Conservation (phyloP, 768 basidiomycete species). For the Psilocybe tampanensis region DNA sequence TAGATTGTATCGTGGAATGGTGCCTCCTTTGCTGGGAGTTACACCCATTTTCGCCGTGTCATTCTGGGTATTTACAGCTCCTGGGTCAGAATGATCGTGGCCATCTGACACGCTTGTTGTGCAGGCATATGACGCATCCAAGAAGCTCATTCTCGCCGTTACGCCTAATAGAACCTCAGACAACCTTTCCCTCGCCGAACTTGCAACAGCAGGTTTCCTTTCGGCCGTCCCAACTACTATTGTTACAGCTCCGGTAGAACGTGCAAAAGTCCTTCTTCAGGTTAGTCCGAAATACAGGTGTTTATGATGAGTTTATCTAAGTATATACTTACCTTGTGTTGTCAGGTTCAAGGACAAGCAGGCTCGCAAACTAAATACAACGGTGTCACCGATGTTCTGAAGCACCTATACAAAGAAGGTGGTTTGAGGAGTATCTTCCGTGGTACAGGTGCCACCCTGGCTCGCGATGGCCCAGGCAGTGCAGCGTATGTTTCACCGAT, state of each 20-base stretch:
- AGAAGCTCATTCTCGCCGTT: constrained; percentile 73
- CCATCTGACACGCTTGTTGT: constrained; percentile 1
- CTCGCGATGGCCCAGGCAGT: constrained; percentile 94
- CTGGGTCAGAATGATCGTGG: not conserved
- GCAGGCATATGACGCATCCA: constrained; percentile 93
- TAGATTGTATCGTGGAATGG: constrained; percentile 90
- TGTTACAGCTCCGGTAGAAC: constrained; percentile 93
- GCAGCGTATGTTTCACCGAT: constrained; percentile 73
- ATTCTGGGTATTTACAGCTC: constrained; percentile 74
- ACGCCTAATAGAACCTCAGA: constrained; percentile 79
- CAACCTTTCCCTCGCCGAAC: constrained; percentile 70
- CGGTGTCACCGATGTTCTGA: constrained; percentile 90
- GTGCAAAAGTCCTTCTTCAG: constrained; percentile 95
- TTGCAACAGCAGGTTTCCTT: constrained; percentile 92
- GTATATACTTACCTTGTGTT: constrained; percentile 8
- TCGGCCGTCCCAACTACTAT: constrained; percentile 92
- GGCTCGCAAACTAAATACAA: constrained; percentile 73
- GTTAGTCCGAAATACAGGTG: constrained; percentile 36
- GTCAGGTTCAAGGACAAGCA: constrained; percentile 87
- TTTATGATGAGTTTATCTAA: not conserved
- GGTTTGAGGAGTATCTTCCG: constrained; percentile 91
- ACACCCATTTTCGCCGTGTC: constrained; percentile 98
- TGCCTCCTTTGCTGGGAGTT: constrained; percentile 90
- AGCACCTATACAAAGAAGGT: constrained; percentile 91
- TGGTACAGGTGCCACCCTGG: constrained; percentile 91